Evolutionary conservation across 2,329 filamentous ascomycete genomes (phyloP).

Genomic region (Fusarium phyllophilum): DNA sequence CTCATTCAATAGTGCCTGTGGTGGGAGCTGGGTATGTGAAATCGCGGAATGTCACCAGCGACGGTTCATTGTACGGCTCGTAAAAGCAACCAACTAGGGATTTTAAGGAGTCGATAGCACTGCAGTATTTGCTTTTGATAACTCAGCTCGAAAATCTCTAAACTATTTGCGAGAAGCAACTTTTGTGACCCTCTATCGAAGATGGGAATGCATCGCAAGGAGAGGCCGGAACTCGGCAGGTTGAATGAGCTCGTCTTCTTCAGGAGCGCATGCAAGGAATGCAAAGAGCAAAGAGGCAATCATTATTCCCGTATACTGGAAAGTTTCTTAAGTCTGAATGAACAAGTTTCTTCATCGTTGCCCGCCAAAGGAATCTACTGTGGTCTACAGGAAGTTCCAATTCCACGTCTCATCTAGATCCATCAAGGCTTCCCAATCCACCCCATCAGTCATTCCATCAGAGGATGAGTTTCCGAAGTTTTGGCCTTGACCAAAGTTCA

Average conservation of each 20-base stretch:
- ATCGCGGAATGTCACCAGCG: slow-evolving; percentile 14
- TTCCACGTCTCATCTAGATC: slow-evolving; percentile 23
- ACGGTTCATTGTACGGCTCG: neutral
- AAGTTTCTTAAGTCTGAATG: neutral
- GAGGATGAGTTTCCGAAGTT: neutral
- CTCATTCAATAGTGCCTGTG: slow-evolving; percentile 42
- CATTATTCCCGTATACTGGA: neutral
- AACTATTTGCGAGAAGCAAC: neutral
- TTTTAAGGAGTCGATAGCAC: neutral
- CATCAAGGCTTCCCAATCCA: slow-evolving; percentile 37
- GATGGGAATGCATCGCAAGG: neutral
- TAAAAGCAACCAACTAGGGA: neutral
- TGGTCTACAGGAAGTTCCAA: slow-evolving; percentile 33
- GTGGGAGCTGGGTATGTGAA: slow-evolving; percentile 19
- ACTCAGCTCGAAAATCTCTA: rapidly evolving
- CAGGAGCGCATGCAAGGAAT: neutral
- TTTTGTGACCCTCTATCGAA: neutral
- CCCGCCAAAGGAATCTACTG: neutral
- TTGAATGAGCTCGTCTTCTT: neutral
- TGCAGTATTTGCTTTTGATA: neutral
- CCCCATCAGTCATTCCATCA: neutral
- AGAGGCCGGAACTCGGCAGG: slow-evolving; percentile 17
- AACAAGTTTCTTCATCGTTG: neutral
- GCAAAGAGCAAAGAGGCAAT: neutral
- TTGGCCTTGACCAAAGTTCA: neutral